Conservation (phyloP, 1,139 yeast genomes). For the Magnusiomyces ingens region DNA sequence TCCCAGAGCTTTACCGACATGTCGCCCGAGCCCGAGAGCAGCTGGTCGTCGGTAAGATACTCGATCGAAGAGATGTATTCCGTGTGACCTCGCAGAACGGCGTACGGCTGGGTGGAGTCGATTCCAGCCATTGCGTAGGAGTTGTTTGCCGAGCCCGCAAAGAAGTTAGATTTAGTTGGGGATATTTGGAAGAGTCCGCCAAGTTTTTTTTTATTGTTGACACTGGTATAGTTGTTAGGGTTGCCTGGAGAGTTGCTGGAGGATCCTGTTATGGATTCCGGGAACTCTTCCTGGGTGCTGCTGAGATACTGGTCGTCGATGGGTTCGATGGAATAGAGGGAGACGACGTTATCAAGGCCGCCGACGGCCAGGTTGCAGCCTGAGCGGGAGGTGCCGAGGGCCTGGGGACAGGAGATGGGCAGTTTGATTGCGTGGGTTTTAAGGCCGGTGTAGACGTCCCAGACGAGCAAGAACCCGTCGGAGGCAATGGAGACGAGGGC, state of each 20-base stretch:
- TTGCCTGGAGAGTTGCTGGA: not conserved
- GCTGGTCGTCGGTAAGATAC: conserved; percentile 49
- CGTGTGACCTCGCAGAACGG: conserved; percentile 67
- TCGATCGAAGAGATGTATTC: conserved; percentile 76
- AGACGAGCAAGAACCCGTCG: conserved; percentile 77
- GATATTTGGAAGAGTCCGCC: conserved; percentile 4
- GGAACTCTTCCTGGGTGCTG: not conserved
- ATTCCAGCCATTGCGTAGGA: conserved; percentile 18
- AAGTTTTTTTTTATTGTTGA: not conserved
- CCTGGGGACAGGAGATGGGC: conserved; percentile 65
- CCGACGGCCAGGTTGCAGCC: conserved; percentile 67
- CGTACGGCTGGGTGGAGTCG: conserved; percentile 35
- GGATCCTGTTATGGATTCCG: conserved; percentile 4
- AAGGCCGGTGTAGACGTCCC: conserved; percentile 74
- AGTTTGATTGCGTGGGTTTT: conserved; percentile 58
- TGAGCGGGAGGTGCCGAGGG: conserved; percentile 67
- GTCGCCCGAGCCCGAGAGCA: conserved; percentile 77
- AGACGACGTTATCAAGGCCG: conserved; percentile 74
- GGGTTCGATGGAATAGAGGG: conserved; percentile 48
- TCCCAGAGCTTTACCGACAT: conserved; percentile 82
- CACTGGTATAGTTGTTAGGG: conserved; percentile 15
- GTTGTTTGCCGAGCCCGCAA: not conserved
- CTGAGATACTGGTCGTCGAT: conserved; percentile 6
- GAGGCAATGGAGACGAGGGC: conserved; percentile 69
- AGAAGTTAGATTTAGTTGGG: not conserved